A percentile compares a stretch with the other conserved stretches of the same genome.
Conservation (phyloP, 139 green algal species). For the Edaphochlamys debaryana region DNA sequence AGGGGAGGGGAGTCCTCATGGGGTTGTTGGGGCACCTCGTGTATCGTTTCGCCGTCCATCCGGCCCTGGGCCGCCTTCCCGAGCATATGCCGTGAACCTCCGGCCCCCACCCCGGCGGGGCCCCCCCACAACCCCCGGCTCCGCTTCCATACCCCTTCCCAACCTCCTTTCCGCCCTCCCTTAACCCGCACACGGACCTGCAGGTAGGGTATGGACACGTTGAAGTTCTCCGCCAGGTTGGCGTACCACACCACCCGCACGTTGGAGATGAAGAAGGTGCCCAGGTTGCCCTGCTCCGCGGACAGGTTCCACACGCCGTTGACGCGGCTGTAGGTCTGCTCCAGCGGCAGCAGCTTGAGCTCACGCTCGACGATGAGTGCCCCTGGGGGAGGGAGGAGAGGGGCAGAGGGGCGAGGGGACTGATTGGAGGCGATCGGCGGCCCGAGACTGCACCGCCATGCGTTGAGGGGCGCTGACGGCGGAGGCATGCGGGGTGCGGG, state of each 20-base stretch:
- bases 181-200: no score
- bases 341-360: conserved; percentile 71
- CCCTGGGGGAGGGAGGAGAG: conserved; percentile 36
- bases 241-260: conserved; percentile 80
- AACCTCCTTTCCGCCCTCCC: no score
- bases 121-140: no score
- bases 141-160: no score
- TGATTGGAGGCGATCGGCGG: neutral
- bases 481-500: no score
- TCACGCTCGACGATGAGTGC: conserved; percentile 72
- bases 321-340: conserved; percentile 74
- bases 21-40: neutral
- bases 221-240: conserved; percentile 75
- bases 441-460: no score
- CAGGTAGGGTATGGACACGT: conserved; percentile 81
- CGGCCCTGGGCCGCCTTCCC: no score
- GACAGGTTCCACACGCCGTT: conserved; percentile 80
- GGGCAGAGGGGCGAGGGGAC: no score
- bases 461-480: no score
- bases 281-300: conserved; percentile 79
- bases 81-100: no score
- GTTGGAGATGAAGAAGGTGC: conserved; percentile 82
- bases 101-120: no score
- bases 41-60: no score
- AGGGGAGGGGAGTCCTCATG: neutral